These are phyloP conservation scores for Aspergillus pseudonomiae DNA, from an alignment of 2,329 filamentous ascomycete genomes.

Conservation along the genomic window DNA sequence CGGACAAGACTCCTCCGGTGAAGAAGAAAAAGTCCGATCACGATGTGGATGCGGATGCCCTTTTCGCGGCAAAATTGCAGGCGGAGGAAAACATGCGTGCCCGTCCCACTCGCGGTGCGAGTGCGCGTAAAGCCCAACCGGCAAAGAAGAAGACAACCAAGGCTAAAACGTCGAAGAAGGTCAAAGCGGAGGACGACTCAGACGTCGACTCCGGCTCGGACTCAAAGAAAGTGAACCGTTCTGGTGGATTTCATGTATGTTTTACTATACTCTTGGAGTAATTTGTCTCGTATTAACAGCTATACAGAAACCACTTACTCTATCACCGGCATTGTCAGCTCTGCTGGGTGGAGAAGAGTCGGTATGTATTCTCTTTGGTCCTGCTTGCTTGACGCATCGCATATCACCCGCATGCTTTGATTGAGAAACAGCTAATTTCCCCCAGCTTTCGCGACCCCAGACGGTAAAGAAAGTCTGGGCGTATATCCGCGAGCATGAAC, in stretches of 20 bases:
- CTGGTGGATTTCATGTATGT: constrained; percentile 81
- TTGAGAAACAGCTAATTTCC: constrained; percentile 21
- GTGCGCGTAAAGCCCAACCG: constrained; percentile 58
- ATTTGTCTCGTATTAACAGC: constrained; percentile 5
- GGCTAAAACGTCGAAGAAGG: constrained; percentile 64
- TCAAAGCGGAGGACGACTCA: constrained; percentile 78
- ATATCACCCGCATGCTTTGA: neutral
- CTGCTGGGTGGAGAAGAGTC: constrained; percentile 48
- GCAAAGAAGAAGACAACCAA: constrained; percentile 65
- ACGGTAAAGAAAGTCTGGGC: constrained; percentile 97
- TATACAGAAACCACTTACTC: constrained; percentile 48
- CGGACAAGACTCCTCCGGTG: constrained; percentile 43
- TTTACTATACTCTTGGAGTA: neutral
- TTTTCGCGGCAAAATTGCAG: constrained; percentile 83
- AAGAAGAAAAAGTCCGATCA: constrained; percentile 68
- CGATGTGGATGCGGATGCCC: constrained; percentile 77
- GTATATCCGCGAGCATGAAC: constrained; percentile 83
- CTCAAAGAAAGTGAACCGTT: constrained; percentile 68
- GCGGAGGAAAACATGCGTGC: constrained; percentile 83
- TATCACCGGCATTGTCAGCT: constrained; percentile 49
- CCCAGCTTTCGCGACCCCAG: constrained; percentile 84
- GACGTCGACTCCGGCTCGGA: constrained; percentile 68
- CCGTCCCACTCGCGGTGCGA: constrained; percentile 76
- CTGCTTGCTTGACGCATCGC: neutral
- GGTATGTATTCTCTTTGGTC: constrained; percentile 34